Conservation (phyloP, 495 filamentous ascomycete species). For the Penicillium arizonense region DNA sequence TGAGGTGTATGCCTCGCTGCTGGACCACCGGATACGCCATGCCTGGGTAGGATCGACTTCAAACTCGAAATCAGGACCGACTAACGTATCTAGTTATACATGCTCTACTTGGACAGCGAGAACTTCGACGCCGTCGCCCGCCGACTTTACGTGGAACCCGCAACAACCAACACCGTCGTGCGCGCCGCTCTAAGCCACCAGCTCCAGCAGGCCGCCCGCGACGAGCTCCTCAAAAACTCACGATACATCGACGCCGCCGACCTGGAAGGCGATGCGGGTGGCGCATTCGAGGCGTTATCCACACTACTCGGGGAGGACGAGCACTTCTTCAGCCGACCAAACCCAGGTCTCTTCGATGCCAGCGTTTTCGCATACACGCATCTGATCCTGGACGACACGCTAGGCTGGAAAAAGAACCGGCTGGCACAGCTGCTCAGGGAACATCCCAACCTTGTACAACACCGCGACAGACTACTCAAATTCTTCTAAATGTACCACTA, state of each 20-base stretch:
- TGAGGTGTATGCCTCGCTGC: conserved; percentile 76
- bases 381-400: conserved; percentile 61
- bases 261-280: conserved; percentile 65
- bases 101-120: conserved; percentile 68
- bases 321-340: conserved; percentile 64
- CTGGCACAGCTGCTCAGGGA: conserved; percentile 38
- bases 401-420: conserved; percentile 57
- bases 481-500: conserved; percentile 28
- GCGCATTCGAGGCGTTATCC: conserved; percentile 74
- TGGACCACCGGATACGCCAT: conserved; percentile 79
- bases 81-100: conserved; percentile 57
- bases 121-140: conserved; percentile 65
- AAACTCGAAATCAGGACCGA: not conserved
- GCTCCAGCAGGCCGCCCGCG: conserved; percentile 66
- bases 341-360: conserved; percentile 79
- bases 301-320: conserved; percentile 60
- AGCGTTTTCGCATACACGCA: conserved; percentile 89
- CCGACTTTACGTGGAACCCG: conserved; percentile 65
- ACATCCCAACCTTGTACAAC: conserved; percentile 52
- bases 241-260: conserved; percentile 57
- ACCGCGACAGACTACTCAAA: conserved; percentile 49
- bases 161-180: conserved; percentile 61
- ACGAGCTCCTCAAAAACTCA: conserved; percentile 67
- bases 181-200: conserved; percentile 59
- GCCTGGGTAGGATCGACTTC: conserved; percentile 64